Evolutionary conservation across 768 basidiomycete species (phyloP), one percentile per base, ranked within the genome.

Genomic region (Termitomyces sp.): DNA sequence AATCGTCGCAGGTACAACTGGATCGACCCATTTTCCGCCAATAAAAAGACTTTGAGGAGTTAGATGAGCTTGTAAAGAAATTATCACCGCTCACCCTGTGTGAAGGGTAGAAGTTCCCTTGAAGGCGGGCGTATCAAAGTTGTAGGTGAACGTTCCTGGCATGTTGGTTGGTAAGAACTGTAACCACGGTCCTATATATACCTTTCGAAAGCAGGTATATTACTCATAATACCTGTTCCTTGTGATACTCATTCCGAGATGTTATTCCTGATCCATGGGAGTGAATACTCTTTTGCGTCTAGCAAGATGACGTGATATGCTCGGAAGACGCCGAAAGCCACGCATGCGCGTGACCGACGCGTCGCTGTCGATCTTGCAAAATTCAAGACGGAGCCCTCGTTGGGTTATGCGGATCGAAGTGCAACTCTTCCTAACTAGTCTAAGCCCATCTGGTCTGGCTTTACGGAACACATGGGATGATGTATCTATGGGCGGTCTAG

Each of bases 81-180:
- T 14, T 14, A n/a, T 17, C 5, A 32, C 17, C 14, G 49, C 60
- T 35, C 40, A 63, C 63, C 90, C 88, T 3, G 88, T 87, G 63
- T 74, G 72, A 59, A 89, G 72, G 4, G 74, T 73, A 21, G 76
- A 73, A 49, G 74, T 72, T n/a, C 83, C 85, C 68, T 83, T 87
- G 81, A 71, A 88, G 56, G 71, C 59, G 40, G 72, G 73, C 5
- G 78, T 79, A 47, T 85, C 68, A 61, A 86, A 86, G 17, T 75
- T 68, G 70, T 86, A 70, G 4, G 71, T 66, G 58, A 74, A 75
- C 3, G 69, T 72, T n/a, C 64, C 62, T 39, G 74, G 66, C 76
- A 78, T 78, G 46, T 16, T 34, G 25, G 40, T 14, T 30, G 17
- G 34, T 41, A 34, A 25, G 52, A 17, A 25, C 16, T 25, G 11